Evolutionary conservation across 2,329 filamentous ascomycete genomes (phyloP), one percentile per base, ranked within the genome.

Genomic region (Sporothrix dimorphospora): DNA sequence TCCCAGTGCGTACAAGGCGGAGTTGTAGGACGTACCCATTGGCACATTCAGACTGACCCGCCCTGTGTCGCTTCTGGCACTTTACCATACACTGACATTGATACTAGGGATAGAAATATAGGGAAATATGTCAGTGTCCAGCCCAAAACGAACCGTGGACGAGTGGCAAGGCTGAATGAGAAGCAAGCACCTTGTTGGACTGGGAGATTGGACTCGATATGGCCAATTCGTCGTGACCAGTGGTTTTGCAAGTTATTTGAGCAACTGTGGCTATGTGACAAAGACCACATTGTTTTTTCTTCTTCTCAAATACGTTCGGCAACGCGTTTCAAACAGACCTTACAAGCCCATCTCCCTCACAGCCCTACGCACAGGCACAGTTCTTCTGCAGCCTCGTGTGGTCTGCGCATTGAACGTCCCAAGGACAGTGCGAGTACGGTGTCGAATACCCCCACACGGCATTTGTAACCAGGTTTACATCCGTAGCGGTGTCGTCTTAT

Each of bases 391-490:
- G 63, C 63, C 63, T 66, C 21, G 59, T 49, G 61, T 30, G 61
- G 61, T 34, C 42, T 49, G 38, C 38, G 59, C 38, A 42, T 66
- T 9, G 42, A 66, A 47, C 11, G 42, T 34, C 63, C 42, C 42
- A 66, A 66, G 14, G 42, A 66, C 63, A 49, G 63, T 66, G 42
- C 63, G 63, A 11, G 5, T 21, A 66, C 59, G 6, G 63, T 49
- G 14, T 6, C 19, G 1, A 12, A 4, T 11, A 6, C 8, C 4
- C 5, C 21, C 16, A 27, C 63, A 66, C 63, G 42, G 63, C 19
- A 6, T 47, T 16, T 34, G 24, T 34, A 66, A 49, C 14, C 63
- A 30, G 45, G 63, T 47, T 34, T 30, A n/a, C n/a, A n/a, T n/a
- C n/a, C n/a, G n/a, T n/a, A 14, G 59, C 53, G 27, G 57, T 34